These are phyloP conservation scores for Ganoderma resinaceum DNA, from an alignment of 1,284 basidiomycete genomes.

Conservation along the genomic window DNA sequence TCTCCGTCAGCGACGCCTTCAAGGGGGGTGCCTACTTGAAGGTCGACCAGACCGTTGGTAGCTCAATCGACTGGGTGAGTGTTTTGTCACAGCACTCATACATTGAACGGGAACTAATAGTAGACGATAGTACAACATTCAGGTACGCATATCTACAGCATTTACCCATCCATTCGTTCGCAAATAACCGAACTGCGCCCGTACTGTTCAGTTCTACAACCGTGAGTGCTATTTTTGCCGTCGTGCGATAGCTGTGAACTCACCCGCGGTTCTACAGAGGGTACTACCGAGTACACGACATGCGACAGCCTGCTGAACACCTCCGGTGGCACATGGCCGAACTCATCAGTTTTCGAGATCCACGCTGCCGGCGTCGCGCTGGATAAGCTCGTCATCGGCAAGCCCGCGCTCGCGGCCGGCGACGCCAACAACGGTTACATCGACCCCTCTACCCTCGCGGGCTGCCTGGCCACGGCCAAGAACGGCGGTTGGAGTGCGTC, in stretches of 20 bases:
- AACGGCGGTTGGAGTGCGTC: slow-evolving; percentile 62
- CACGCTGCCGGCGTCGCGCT: slow-evolving; percentile 58
- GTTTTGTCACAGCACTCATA: no score
- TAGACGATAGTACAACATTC: slow-evolving; percentile 50
- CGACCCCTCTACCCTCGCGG: slow-evolving; percentile 55
- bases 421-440: slow-evolving; percentile 70
- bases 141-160: slow-evolving; percentile 38
- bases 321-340: slow-evolving; percentile 58
- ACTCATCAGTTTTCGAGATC: slow-evolving; percentile 65
- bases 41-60: slow-evolving; percentile 61
- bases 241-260: background rate
- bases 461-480: slow-evolving; percentile 62
- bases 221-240: slow-evolving; percentile 47
- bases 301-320: slow-evolving; percentile 59
- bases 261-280: slow-evolving; percentile 48
- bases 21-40: slow-evolving; percentile 66
- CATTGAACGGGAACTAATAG: background rate
- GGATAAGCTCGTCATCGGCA: slow-evolving; percentile 65
- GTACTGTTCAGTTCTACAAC: slow-evolving; percentile 66
- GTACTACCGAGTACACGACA: slow-evolving; percentile 61
- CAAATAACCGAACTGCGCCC: background rate
- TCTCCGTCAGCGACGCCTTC: slow-evolving; percentile 53
- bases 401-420: slow-evolving; percentile 54
- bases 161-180: background rate
- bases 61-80: slow-evolving; percentile 47